These are phyloP conservation scores for Stentor roeselii DNA, from an alignment of 73 alveolate species.

Conservation along the genomic window DNA sequence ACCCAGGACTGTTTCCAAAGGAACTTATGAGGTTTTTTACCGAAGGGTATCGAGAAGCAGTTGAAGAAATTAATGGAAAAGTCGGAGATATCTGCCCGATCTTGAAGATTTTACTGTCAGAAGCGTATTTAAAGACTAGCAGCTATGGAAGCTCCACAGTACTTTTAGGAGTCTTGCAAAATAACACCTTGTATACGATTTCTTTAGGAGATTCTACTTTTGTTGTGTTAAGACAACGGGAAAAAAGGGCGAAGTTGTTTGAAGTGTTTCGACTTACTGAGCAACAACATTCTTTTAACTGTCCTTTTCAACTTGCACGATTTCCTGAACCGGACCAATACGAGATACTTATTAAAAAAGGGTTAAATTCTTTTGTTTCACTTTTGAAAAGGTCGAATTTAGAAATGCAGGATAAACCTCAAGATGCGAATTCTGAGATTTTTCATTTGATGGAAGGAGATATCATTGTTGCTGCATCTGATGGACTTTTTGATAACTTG, in stretches of 20 bases:
- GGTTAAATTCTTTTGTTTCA: neutral
- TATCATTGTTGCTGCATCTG: constrained; percentile 50
- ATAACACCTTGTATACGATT: neutral
- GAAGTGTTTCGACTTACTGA: constrained; percentile 10
- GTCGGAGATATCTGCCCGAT: neutral
- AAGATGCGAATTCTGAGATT: constrained; percentile 44
- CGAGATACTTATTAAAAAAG: constrained; percentile 24
- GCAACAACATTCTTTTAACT: constrained; percentile 18
- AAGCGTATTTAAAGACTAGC: neutral
- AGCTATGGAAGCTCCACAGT: constrained; percentile 26
- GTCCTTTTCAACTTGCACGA: constrained; percentile 30
- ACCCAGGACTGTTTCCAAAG: constrained; percentile 5
- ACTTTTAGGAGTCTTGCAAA: neutral
- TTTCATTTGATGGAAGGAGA: constrained; percentile 51
- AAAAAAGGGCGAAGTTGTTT: neutral
- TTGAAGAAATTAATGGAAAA: neutral
- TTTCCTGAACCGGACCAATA: constrained; percentile 27
- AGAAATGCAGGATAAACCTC: constrained; percentile 49
- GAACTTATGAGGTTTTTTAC: constrained; percentile 12
- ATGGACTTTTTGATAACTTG: constrained; percentile 49
- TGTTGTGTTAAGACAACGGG: constrained; percentile 10
- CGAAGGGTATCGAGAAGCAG: neutral
- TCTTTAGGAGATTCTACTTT: constrained; percentile 19
- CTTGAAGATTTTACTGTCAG: neutral
- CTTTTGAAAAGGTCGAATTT: constrained; percentile 24